A percentile compares a stretch with the other conserved stretches of the same genome.
Conservation (phyloP, 2,329 filamentous ascomycete genomes). For the Sordariomycetes sp. region DNA sequence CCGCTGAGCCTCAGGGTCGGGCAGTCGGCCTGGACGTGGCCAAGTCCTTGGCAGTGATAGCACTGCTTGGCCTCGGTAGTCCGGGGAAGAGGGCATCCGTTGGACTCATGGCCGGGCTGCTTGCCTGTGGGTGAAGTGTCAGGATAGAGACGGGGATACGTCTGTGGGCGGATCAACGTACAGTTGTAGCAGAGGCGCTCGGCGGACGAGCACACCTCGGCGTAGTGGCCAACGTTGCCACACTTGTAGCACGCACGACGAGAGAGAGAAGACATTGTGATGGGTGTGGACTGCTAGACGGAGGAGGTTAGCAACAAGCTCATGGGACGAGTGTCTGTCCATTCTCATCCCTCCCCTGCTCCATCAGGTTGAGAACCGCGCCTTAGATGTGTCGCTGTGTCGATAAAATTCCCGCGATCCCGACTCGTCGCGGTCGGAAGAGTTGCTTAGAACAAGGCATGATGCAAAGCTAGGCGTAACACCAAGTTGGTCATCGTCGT, state of each 20-base stretch:
- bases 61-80: slow-evolving; percentile 99
- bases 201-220: slow-evolving; percentile 92
- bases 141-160: slow-evolving; percentile 8
- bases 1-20: slow-evolving; percentile 88
- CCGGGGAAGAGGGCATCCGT: slow-evolving; percentile 89
- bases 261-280: slow-evolving; percentile 66
- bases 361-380: neutral
- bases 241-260: slow-evolving; percentile 77
- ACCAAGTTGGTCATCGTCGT: no score
- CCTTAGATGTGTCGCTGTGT: neutral
- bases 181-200: slow-evolving; percentile 99
- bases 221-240: slow-evolving; percentile 71
- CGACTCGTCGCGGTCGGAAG: neutral
- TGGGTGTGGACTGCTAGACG: neutral
- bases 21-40: slow-evolving; percentile 98
- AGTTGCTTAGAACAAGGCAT: no score
- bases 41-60: slow-evolving; percentile 98
- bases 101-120: slow-evolving; percentile 89
- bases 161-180: slow-evolving; percentile 32
- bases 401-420: neutral
- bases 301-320: neutral
- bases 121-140: slow-evolving; percentile 44
- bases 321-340: neutral
- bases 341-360: neutral
- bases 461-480: no score